These are phyloP conservation scores for Ascochyta pisi DNA, from an alignment of 2,329 filamentous ascomycete genomes.

Conservation along the genomic window DNA sequence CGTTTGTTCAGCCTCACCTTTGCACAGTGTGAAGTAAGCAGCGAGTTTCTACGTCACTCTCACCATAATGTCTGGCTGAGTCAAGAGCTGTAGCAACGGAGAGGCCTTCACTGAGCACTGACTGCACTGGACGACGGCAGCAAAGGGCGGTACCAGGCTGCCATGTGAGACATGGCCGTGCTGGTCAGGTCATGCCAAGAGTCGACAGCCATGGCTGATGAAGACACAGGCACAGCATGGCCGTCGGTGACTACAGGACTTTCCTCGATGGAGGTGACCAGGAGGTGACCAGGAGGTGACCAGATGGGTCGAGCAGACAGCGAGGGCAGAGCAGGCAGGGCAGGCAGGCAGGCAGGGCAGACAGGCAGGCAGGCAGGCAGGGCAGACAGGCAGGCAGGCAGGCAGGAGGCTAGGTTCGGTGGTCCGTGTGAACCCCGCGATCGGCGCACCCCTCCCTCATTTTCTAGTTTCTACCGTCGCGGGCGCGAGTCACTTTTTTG, in stretches of 20 bases:
- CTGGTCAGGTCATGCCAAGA: too few relatives aligned
- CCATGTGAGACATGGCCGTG: background rate
- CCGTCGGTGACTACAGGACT: background rate
- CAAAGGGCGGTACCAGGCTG: conserved; percentile 14
- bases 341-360: background rate
- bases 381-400: too few relatives aligned
- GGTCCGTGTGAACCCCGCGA: conserved; percentile 8
- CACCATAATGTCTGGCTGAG: background rate
- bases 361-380: too few relatives aligned
- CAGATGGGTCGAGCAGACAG: background rate
- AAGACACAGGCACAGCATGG: too few relatives aligned
- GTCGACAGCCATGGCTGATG: too few relatives aligned
- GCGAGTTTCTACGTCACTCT: background rate
- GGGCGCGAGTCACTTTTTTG: conserved; percentile 12
- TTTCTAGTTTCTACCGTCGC: conserved; percentile 9
- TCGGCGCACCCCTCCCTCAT: conserved; percentile 6
- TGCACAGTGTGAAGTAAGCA: background rate
- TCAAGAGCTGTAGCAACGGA: background rate
- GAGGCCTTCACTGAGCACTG: background rate
- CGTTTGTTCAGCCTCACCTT: conserved; percentile 5
- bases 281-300: background rate
- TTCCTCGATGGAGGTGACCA: background rate
- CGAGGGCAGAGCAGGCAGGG: background rate
- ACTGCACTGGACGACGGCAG: background rate
- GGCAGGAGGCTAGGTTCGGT: background rate